phyloP scores from a whole-genome alignment of 2,329 filamentous ascomycete genomes.

The Chrysoporthe deuterocubensis region DNA sequence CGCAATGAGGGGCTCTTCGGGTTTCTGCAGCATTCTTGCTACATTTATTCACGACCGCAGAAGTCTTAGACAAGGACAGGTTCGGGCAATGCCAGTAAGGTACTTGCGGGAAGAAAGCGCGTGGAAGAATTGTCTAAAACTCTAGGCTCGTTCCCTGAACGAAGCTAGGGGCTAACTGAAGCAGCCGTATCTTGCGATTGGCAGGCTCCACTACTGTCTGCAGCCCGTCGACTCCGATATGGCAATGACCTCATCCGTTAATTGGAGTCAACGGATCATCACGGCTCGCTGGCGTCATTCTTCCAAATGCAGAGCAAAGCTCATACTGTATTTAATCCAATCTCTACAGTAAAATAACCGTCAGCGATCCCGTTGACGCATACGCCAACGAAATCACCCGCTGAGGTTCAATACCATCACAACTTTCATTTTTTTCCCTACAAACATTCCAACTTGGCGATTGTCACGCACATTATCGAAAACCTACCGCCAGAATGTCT shows the following conservation, averaged over 20 bases:
- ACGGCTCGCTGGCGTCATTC: conserved; percentile 19
- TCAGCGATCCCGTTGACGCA: too few species aligned
- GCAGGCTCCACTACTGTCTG: neutral
- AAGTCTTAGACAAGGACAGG: too few species aligned
- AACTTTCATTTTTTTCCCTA: neutral
- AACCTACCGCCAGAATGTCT: conserved; percentile 21
- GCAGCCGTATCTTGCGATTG: neutral
- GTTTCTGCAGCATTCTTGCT: too few species aligned
- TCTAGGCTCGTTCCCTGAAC: too few species aligned
- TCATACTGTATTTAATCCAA: neutral
- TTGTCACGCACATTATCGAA: too few species aligned
- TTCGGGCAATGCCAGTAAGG: too few species aligned
- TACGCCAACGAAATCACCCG: neutral
- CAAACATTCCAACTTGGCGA: too few species aligned
- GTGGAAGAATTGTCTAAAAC: too few species aligned
- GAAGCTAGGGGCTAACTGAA: neutral
- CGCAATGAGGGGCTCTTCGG: too few species aligned
- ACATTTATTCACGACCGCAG: too few species aligned
- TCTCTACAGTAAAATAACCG: neutral
- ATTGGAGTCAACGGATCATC: conserved; percentile 19
- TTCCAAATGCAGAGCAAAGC: neutral
- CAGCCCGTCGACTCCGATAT: neutral
- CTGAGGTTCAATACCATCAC: too few species aligned
- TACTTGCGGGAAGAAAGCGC: too few species aligned
- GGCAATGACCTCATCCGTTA: conserved; percentile 24